phyloP scores from a whole-genome alignment of 1,139 yeast genomes.

The Taiozyma onychis region DNA sequence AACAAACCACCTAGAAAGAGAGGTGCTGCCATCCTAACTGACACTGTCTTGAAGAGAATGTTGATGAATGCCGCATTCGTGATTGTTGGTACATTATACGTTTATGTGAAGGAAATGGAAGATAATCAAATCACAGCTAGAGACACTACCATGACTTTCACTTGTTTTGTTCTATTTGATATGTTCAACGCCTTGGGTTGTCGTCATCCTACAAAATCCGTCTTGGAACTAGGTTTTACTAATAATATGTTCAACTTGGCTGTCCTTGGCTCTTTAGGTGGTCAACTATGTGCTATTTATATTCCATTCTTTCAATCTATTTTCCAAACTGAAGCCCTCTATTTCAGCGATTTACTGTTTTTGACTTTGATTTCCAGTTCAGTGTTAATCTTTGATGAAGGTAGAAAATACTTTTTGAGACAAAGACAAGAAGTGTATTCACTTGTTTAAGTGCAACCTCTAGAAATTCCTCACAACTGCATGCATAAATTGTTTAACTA shows the following conservation, averaged over 20 bases:
- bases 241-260: constrained; percentile 93
- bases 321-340: constrained; percentile 90
- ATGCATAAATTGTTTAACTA: neutral
- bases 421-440: constrained; percentile 15
- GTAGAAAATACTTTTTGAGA: constrained; percentile 46
- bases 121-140: constrained; percentile 73
- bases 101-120: constrained; percentile 84
- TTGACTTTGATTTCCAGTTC: constrained; percentile 63
- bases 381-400: constrained; percentile 83
- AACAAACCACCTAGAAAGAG: constrained; percentile 88
- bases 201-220: constrained; percentile 79
- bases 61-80: constrained; percentile 71
- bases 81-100: constrained; percentile 74
- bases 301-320: constrained; percentile 86
- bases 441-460: constrained; percentile 11
- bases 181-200: constrained; percentile 94
- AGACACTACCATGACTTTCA: constrained; percentile 98
- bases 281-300: constrained; percentile 92
- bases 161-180: constrained; percentile 91
- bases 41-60: constrained; percentile 62
- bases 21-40: constrained; percentile 73
- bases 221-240: constrained; percentile 70
- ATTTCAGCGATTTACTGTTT: constrained; percentile 58
- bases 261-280: constrained; percentile 80
- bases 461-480: neutral